Conservation (phyloP, 441 rosid species). For the Populus tomentosa region DNA sequence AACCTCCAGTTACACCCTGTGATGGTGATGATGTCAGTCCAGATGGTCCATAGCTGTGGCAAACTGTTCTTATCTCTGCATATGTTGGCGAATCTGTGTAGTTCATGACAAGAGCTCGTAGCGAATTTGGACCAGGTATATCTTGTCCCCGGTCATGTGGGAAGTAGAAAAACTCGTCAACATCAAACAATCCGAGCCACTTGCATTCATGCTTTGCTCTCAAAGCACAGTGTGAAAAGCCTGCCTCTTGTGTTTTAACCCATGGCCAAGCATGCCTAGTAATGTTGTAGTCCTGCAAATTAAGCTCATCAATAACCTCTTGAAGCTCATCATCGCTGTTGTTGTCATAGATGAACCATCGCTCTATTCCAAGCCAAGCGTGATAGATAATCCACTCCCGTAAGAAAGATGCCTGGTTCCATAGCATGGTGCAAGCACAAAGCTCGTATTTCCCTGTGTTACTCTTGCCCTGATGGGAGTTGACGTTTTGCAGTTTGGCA, state of each 20-base stretch:
- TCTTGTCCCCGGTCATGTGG: conserved; percentile 38
- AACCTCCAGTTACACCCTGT: conserved; percentile 77
- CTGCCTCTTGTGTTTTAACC: conserved; percentile 97
- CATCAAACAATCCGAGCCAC: conserved; percentile 94
- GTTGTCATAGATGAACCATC: conserved; percentile 94
- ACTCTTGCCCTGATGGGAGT: conserved; percentile 19
- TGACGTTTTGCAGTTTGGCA: conserved; percentile 31
- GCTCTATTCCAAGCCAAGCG: conserved; percentile 86
- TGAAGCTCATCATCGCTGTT: conserved; percentile 72
- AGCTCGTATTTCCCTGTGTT: conserved; percentile 48
- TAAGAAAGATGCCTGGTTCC: conserved; percentile 87
- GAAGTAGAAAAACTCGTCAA: conserved; percentile 91
- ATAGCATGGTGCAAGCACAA: conserved; percentile 87
- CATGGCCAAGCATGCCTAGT: conserved; percentile 91
- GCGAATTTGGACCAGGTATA: conserved; percentile 48
- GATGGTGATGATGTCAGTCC: conserved; percentile 62
- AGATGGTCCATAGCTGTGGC: conserved; percentile 93
- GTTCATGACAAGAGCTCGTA: conserved; percentile 56
- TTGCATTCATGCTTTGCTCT: conserved; percentile 70
- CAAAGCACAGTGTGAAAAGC: conserved; percentile 88
- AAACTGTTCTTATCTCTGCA: conserved; percentile 77
- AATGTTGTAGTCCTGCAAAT: conserved; percentile 54
- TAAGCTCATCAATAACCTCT: conserved; percentile 54
- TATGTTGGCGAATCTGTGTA: conserved; percentile 42
- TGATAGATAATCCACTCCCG: conserved; percentile 88